Evolutionary conservation across 1,284 basidiomycete species (phyloP).

Genomic region (Naganishia cerealis): DNA sequence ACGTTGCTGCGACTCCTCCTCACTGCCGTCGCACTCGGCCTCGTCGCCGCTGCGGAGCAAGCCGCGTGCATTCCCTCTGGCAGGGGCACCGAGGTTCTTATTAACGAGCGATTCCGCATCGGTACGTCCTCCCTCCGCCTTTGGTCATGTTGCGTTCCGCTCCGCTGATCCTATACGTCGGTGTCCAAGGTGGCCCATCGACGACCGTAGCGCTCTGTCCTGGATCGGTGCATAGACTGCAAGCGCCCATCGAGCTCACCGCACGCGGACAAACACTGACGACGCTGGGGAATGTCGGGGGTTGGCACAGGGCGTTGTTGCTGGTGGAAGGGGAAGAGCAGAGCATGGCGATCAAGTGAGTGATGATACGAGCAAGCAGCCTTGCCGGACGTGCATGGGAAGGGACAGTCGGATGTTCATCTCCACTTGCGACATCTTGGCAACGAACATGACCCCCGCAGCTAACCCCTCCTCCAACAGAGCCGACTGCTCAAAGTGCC

Average conservation of each 20-base stretch:
- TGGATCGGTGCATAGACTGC: conserved; percentile 49
- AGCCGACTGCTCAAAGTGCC: conserved; percentile 52
- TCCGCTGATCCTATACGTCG: not conserved
- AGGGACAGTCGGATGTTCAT: not conserved
- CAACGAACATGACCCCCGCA: not conserved
- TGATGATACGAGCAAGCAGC: not conserved
- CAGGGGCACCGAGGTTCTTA: conserved; percentile 43
- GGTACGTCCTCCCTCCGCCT: conserved; percentile 40
- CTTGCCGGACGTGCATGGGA: not conserved
- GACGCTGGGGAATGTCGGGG: conserved; percentile 45
- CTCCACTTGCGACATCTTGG: not conserved
- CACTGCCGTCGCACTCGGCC: not conserved
- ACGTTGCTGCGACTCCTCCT: not conserved
- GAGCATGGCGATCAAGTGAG: conserved; percentile 48
- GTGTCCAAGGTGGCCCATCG: conserved; percentile 43
- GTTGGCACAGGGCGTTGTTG: conserved; percentile 46
- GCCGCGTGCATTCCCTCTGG: conserved; percentile 24
- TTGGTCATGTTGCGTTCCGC: conserved; percentile 8
- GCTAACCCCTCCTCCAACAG: conserved; percentile 36
- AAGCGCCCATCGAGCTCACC: conserved; percentile 47
- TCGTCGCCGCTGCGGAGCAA: not conserved
- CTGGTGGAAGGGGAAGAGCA: conserved; percentile 47
- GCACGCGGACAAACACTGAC: conserved; percentile 47
- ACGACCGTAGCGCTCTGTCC: conserved; percentile 48
- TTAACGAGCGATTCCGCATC: conserved; percentile 45